Percentiles rank a stretch among this genome's conserved stretches.
Conservation (phyloP, 179 eudicot genomes). For the Actinidia chinensis region DNA sequence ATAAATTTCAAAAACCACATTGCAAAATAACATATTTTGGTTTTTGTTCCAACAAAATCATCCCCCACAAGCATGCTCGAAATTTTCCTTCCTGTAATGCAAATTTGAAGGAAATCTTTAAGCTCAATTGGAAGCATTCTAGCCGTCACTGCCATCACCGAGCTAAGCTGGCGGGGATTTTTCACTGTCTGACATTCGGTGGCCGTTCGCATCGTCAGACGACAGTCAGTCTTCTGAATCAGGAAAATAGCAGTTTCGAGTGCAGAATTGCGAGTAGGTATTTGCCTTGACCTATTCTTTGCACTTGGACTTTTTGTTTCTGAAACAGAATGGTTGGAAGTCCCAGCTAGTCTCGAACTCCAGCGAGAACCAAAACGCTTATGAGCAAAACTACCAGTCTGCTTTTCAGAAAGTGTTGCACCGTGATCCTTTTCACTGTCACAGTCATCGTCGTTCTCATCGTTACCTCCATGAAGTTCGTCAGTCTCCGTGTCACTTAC, state of each 20-base stretch:
- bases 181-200: not conserved
- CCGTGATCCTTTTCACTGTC: slow-evolving; percentile 31
- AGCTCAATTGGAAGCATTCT: not conserved
- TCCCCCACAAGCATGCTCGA: not conserved
- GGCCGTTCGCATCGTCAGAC: too few species aligned
- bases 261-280: slow-evolving; percentile 65
- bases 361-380: slow-evolving; percentile 24
- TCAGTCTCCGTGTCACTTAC: slow-evolving; percentile 37
- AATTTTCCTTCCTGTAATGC: not conserved
- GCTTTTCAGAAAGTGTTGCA: slow-evolving; percentile 18
- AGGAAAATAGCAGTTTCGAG: slow-evolving; percentile 33
- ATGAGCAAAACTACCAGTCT: slow-evolving; percentile 15
- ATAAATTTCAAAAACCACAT: not conserved
- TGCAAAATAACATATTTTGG: not conserved
- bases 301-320: slow-evolving; percentile 40
- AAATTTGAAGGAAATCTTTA: slow-evolving; percentile 4
- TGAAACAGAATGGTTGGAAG: slow-evolving; percentile 24
- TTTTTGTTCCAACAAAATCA: slow-evolving; percentile 1
- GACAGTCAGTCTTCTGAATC: slow-evolving; percentile 59
- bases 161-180: slow-evolving; percentile 4
- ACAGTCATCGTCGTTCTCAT: slow-evolving; percentile 28
- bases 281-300: slow-evolving; percentile 59
- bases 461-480: slow-evolving; percentile 23
- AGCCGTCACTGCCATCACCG: not conserved
- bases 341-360: slow-evolving; percentile 42